Percentiles rank a stretch among this genome's conserved stretches.
phyloP scores from a whole-genome alignment of 2,329 filamentous ascomycete species.

The Teratosphaeria viscida region DNA sequence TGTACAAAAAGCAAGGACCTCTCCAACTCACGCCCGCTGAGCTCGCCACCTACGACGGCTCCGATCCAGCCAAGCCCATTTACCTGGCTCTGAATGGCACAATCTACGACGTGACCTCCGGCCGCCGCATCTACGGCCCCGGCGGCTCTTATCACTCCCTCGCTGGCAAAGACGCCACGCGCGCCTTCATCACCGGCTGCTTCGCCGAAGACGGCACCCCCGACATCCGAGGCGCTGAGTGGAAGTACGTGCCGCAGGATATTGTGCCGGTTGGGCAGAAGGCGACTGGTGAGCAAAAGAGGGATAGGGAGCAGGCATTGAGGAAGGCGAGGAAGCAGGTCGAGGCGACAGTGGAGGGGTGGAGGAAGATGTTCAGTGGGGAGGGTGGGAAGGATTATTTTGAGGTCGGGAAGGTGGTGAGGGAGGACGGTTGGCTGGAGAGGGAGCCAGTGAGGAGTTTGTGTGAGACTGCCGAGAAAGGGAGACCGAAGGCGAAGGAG shows the following conservation, averaged over 20 bases:
- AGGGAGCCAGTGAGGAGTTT: constrained; percentile 31
- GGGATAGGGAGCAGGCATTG: constrained; percentile 50
- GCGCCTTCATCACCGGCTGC: constrained; percentile 86
- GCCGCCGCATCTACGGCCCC: constrained; percentile 44
- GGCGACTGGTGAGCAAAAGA: constrained; percentile 16
- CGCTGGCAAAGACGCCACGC: constrained; percentile 72
- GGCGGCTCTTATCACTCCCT: constrained; percentile 83
- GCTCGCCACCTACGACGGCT: constrained; percentile 67
- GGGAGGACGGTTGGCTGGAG: constrained; percentile 51
- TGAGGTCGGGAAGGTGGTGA: constrained; percentile 63
- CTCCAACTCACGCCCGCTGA: constrained; percentile 63
- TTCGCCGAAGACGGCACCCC: constrained; percentile 76
- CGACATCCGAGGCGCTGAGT: constrained; percentile 78
- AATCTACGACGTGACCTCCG: constrained; percentile 71
- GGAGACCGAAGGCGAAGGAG: constrained; percentile 39
- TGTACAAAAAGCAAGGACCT: constrained; percentile 40
- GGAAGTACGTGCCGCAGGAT: constrained; percentile 64
- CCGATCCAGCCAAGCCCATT: constrained; percentile 62
- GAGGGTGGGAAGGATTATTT: constrained; percentile 68
- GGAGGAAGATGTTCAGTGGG: constrained; percentile 66
- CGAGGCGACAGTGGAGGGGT: constrained; percentile 60
- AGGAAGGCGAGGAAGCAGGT: constrained; percentile 55
- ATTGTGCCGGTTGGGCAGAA: constrained; percentile 11
- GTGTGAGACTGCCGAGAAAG: constrained; percentile 52
- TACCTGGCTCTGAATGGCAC: constrained; percentile 84